These are phyloP conservation scores for Ceratocystis eucalypticola DNA, from an alignment of 2,329 filamentous ascomycete genomes.

Conservation along the genomic window DNA sequence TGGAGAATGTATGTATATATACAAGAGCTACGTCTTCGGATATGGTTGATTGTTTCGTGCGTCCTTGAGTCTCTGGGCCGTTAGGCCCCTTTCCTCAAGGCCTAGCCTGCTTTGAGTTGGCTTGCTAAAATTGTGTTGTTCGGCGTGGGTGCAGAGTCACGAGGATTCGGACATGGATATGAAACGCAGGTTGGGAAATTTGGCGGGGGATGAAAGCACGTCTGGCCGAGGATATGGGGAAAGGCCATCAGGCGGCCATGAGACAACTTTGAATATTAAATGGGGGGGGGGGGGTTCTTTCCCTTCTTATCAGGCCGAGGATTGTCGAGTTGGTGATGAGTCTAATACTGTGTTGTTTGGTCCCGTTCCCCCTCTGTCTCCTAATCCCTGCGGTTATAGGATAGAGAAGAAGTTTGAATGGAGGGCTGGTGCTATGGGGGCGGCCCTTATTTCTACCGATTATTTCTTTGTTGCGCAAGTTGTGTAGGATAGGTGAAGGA, in stretches of 20 bases:
- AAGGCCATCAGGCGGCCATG: constrained; percentile 6
- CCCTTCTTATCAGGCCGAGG: neutral
- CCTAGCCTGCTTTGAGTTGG: neutral
- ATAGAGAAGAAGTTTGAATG: neutral
- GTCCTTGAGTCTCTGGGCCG: neutral
- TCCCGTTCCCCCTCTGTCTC: neutral
- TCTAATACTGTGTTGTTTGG: neutral
- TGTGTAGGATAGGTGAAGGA: neutral
- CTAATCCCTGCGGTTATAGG: neutral
- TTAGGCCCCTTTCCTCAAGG: neutral
- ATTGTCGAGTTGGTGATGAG: neutral
- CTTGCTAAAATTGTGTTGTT: neutral
- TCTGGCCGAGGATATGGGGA: neutral
- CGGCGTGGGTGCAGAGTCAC: neutral
- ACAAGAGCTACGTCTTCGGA: neutral
- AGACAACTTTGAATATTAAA: neutral
- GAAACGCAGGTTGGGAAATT: neutral
- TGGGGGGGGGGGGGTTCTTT: neutral
- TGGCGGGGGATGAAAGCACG: neutral
- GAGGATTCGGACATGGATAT: constrained; percentile 4
- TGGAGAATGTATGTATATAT: neutral
- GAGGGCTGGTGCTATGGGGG: neutral
- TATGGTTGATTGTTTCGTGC: neutral
- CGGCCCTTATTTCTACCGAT: neutral
- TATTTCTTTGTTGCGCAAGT: neutral